A percentile compares a stretch with the other conserved stretches of the same genome.
Evolutionary conservation across 768 basidiomycete genomes (phyloP).

Genomic region (Fomitopsis serialis): DNA sequence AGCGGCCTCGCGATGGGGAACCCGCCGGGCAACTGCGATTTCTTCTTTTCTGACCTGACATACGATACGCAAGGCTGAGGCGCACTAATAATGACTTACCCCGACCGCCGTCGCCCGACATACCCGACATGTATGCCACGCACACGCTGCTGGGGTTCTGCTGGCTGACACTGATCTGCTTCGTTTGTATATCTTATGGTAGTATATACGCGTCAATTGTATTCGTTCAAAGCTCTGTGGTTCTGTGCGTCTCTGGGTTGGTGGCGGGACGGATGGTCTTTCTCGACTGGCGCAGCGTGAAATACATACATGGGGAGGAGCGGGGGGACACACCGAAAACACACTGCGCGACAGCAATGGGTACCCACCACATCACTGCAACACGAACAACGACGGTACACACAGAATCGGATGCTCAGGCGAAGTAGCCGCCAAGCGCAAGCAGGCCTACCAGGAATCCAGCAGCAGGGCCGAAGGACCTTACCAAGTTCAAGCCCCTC

Average conservation of each 20-base stretch:
- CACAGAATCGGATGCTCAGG: neutral
- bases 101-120: neutral
- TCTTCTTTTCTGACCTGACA: constrained; percentile 73
- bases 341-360: too few species aligned
- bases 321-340: too few species aligned
- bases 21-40: constrained; percentile 75
- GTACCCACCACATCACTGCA: too few species aligned
- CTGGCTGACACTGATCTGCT: neutral
- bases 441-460: neutral
- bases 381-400: too few species aligned
- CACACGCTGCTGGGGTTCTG: neutral
- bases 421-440: neutral
- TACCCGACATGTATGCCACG: neutral
- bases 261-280: too few species aligned
- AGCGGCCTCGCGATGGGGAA: constrained; percentile 72
- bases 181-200: neutral
- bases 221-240: too few species aligned
- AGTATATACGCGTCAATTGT: neutral
- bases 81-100: constrained; percentile 2
- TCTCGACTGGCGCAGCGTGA: too few species aligned
- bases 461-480: neutral
- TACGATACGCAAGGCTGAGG: constrained; percentile 14
- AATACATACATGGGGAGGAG: too few species aligned
- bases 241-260: neutral
- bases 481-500: neutral